phyloP scores from a whole-genome alignment of 805 yeast species.

The Yarrowia osloensis region DNA sequence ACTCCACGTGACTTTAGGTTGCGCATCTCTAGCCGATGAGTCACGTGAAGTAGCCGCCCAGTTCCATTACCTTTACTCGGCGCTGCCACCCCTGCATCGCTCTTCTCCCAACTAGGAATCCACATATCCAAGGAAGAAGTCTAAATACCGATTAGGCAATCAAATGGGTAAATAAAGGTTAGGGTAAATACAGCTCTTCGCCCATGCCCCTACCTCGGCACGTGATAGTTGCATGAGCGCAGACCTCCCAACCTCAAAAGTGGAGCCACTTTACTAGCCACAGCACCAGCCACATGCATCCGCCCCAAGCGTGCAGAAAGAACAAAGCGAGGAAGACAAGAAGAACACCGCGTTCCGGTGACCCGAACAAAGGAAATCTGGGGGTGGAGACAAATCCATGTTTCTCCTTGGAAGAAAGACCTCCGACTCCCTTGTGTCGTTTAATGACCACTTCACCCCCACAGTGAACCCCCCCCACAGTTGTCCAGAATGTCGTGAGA shows the following conservation, averaged over 20 bases:
- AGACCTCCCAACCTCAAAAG: neutral
- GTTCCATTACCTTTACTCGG: constrained; percentile 17
- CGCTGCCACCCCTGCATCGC: constrained; percentile 25
- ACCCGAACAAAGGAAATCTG: neutral
- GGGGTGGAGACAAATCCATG: neutral
- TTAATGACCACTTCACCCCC: neutral
- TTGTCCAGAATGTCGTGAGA: neutral
- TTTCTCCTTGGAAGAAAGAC: neutral
- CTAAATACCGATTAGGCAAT: constrained; percentile 9
- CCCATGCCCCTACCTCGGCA: constrained; percentile 4
- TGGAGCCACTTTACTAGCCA: constrained; percentile 14
- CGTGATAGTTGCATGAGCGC: neutral
- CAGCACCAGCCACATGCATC: constrained; percentile 2
- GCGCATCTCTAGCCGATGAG: neutral
- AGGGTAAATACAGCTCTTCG: neutral
- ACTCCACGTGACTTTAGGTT: constrained; percentile 1
- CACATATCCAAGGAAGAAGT: constrained; percentile 12
- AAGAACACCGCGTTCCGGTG: neutral
- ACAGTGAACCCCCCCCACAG: neutral
- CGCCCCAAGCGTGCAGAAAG: neutral
- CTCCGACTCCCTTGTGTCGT: neutral
- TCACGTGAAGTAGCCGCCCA: constrained; percentile 15
- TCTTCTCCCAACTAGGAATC: constrained; percentile 7
- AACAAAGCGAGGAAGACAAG: neutral
- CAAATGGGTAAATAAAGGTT: constrained; percentile 24